Evolutionary conservation across 192 early-diverging fungal species (phyloP), one percentile per base, ranked within the genome.

Genomic region (Podila clonocystis): DNA sequence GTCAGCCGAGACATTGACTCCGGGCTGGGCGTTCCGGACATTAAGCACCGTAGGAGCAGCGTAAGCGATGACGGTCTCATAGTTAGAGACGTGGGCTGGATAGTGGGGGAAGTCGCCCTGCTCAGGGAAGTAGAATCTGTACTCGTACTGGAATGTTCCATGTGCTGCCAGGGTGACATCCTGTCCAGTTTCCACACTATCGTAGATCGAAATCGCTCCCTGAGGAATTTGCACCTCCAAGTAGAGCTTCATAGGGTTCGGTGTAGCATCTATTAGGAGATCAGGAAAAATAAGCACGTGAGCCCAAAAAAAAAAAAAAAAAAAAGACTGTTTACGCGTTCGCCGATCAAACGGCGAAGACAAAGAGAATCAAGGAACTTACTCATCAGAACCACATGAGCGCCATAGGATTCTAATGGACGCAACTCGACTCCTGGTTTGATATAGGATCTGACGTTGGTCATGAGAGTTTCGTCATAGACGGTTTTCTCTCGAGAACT

Each of bases 111-210:
- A 88, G 17, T 75, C 61, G 9, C 87, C 87, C 17, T 67, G 69
- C n/a, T 66, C 65, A n/a, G 87, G 87, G 68, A 88, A 88, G 48
- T 88, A 88, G 41, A 88, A 88, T 17, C 33, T 34, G 41, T 80
- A 80, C 24, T 73, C 71, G 20, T 73, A 72, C 34, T 80, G 66
- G 67, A 65, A 80, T 13, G 62, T 80, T 24, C 67, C 70, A n/a
- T 80, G 71, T 1, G 60, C 77, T 2, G 13, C n/a, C 45, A 80
- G 12, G 15, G 52, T 52, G 62, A 80, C 52, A 55, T 80, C 70
- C 13, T 73, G 77, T 30, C 55, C 52, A 20, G 71, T 1, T 22
- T 73, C 70, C 9, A 80, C 26, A 22, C 50, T 19, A 2, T 28
- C 38, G n/a, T 67, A 45, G 49, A 80, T 64, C 4, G 83, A 72